A percentile compares a stretch with the other conserved stretches of the same genome.
These are phyloP conservation scores for Tricholoma sp. DNA, from an alignment of 768 basidiomycete species.

Conservation along the genomic window DNA sequence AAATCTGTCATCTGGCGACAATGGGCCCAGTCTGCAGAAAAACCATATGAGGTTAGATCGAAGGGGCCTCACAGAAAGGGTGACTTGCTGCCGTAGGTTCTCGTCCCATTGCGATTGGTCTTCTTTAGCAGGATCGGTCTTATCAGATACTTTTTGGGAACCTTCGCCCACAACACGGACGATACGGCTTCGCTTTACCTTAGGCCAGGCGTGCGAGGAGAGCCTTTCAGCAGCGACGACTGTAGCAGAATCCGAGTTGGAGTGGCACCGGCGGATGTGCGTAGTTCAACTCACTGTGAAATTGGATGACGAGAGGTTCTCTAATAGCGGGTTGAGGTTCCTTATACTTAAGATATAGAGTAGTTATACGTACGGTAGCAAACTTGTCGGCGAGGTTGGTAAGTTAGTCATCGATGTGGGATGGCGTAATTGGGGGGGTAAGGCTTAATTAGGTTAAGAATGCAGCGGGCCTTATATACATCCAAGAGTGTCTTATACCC, in stretches of 20 bases:
- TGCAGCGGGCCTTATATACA: background rate
- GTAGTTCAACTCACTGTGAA: background rate
- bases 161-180: background rate
- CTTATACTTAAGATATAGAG: background rate
- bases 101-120: background rate
- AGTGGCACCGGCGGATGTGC: background rate
- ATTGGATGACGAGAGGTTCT: background rate
- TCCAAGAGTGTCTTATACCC: background rate
- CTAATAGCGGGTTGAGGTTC: background rate
- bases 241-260: background rate
- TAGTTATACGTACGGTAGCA: background rate
- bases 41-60: background rate
- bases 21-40: background rate
- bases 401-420: background rate
- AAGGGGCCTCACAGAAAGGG: background rate
- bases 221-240: background rate
- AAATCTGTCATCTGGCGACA: background rate
- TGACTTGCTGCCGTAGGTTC: background rate
- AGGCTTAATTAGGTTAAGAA: background rate
- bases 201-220: background rate
- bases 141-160: background rate
- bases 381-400: background rate
- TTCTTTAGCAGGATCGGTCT: background rate
- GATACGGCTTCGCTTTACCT: background rate
- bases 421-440: background rate